Base-by-base conservation (phyloP, 129 eudicot genomes). In the Centella asiatica region DNA sequence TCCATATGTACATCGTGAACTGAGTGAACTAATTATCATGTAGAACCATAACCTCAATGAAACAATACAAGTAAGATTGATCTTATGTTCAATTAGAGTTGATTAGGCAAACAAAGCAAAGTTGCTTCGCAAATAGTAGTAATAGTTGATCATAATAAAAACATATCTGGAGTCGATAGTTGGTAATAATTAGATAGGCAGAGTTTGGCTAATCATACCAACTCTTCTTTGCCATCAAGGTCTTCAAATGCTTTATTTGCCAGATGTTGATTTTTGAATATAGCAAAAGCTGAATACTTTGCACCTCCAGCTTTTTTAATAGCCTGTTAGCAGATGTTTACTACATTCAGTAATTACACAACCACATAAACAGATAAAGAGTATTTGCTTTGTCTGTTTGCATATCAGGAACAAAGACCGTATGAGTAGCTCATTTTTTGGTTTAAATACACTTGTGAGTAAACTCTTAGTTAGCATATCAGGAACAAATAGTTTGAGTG, bases 271-370 rank as follows among this genome's bases (percentile, higher is more conserved):
- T 34, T 78, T 64, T 68, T 66, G 45, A 83, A 90, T 47, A 71
- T 81, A 14, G 84, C 83, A 20, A 84, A 73, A 42, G 83, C 95
- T 3, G 96, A 60, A 76, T 87, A 84, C 26, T 57, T 81, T 40
- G 61, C 76, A 59, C 81, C 82, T 63, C 80, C 72, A 8, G 69
- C 69, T 55, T 81, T 87, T 63, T 74, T 83, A 44, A 24, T 65
- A 22, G 56, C 27, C 95, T 87, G 77, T 66, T 32, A 77, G 24
- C 46, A 70, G 34, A 67, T 37, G 24, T 33, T 31, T 12, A 0
- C 20, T 53, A 52, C 14, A 54, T 48, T 6, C 19, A 23, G 57
- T 24, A 37, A 34, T 48, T 24, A 29, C 40, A 58, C 46, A 50
- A 57, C 2, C 57, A 40, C 34, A 45, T 65, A 15, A 52, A 49